Conservation (phyloP, 1,284 basidiomycete species). For the Mycosarcoma mackinlayi region DNA sequence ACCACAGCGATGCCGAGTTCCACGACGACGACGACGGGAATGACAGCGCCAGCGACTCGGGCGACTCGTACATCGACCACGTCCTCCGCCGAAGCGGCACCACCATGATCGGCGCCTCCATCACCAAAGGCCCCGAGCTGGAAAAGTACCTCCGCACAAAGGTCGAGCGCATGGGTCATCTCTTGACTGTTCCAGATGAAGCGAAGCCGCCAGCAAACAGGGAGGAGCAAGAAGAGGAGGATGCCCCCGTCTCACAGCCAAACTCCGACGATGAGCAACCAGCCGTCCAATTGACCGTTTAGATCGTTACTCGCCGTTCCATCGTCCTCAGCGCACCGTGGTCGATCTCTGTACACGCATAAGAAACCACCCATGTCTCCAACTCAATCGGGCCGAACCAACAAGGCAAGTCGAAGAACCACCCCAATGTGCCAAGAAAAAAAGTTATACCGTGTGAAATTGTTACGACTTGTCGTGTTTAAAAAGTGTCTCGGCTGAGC, state of each 20-base stretch:
- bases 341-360: no score
- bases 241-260: conserved; percentile 26
- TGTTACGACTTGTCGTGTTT: no score
- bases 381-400: not conserved
- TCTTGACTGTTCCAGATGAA: conserved; percentile 75
- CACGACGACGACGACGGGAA: conserved; percentile 28
- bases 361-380: not conserved
- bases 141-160: conserved; percentile 97
- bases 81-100: conserved; percentile 75
- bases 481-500: not conserved
- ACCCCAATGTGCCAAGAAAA: no score
- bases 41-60: conserved; percentile 41
- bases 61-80: conserved; percentile 61
- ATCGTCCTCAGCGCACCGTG: no score
- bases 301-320: no score
- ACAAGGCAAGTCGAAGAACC: not conserved
- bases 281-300: no score
- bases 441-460: no score
- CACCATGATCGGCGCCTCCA: conserved; percentile 84
- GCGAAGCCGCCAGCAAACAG: not conserved
- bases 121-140: conserved; percentile 84
- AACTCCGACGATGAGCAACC: conserved; percentile 33
- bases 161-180: conserved; percentile 94
- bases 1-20: conserved; percentile 3
- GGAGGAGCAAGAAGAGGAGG: conserved; percentile 1